phyloP scores from a whole-genome alignment of 2,329 filamentous ascomycete genomes.

The Teratosphaeria nubilosa region DNA sequence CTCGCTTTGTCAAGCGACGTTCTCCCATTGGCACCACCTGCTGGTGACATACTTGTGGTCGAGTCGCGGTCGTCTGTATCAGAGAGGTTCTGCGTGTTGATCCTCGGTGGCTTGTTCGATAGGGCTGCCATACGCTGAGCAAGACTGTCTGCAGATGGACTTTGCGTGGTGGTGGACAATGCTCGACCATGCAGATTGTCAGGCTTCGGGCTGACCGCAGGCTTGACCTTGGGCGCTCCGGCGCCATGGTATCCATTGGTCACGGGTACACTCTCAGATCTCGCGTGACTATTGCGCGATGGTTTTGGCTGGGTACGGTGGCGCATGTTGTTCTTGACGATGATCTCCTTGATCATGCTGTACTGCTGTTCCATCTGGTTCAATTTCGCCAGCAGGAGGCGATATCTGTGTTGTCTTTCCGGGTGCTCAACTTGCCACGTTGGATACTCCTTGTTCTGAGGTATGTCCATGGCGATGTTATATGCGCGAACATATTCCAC shows the following conservation, averaged over 20 bases:
- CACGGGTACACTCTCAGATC: slow-evolving; percentile 10
- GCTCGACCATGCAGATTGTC: slow-evolving; percentile 54
- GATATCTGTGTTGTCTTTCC: slow-evolving; percentile 40
- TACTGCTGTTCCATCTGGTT: slow-evolving; percentile 31
- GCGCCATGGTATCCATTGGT: slow-evolving; percentile 4
- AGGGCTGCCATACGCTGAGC: neutral
- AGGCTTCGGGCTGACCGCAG: slow-evolving; percentile 48
- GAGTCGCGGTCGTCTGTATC: neutral
- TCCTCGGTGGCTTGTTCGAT: neutral
- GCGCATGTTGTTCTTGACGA: slow-evolving; percentile 42
- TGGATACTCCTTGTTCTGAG: slow-evolving; percentile 60
- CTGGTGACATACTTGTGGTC: slow-evolving; percentile 28
- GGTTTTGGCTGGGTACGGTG: slow-evolving; percentile 38
- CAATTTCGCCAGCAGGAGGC: slow-evolving; percentile 25
- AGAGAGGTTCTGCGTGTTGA: neutral
- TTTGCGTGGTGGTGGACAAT: slow-evolving; percentile 24
- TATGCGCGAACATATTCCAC: slow-evolving; percentile 76
- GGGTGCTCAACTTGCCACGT: slow-evolving; percentile 34
- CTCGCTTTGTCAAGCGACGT: neutral
- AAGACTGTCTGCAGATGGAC: neutral
- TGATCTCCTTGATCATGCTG: slow-evolving; percentile 39
- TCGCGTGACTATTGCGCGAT: slow-evolving; percentile 3
- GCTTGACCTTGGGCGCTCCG: slow-evolving; percentile 14
- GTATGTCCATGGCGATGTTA: slow-evolving; percentile 69
- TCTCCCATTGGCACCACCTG: slow-evolving; percentile 10